Percentiles rank a stretch among this genome's conserved stretches.
phyloP scores from a whole-genome alignment of 23 red algal species.

The Gracilaria caudata region DNA sequence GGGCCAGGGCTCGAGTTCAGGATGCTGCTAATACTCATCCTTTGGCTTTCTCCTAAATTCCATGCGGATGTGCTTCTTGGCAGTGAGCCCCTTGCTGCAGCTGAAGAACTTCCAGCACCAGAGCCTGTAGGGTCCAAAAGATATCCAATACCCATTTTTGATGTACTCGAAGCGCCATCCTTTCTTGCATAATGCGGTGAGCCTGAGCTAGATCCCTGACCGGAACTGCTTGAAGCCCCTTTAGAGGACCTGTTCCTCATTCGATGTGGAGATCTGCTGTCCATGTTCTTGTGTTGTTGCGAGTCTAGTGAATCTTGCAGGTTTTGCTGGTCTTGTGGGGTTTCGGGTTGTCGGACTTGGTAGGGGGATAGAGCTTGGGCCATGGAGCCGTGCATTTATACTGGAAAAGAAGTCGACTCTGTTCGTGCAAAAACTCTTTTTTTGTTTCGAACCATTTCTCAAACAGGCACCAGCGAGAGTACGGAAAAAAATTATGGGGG shows the following conservation, averaged over 20 bases:
- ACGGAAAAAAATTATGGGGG: too few relatives aligned
- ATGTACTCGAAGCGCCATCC: not conserved
- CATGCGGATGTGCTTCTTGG: conserved; percentile 2
- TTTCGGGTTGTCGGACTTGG: too few relatives aligned
- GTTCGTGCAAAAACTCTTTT: too few relatives aligned
- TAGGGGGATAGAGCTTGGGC: too few relatives aligned
- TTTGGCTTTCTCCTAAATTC: not conserved
- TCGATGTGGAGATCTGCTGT: not conserved
- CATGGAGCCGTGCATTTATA: too few relatives aligned
- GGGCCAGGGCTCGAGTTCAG: not conserved
- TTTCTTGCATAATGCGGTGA: not conserved
- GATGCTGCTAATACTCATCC: not conserved
- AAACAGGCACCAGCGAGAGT: too few relatives aligned
- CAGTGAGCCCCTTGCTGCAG: not conserved
- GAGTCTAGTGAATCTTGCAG: too few relatives aligned
- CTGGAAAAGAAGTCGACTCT: too few relatives aligned
- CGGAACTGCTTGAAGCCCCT: not conserved
- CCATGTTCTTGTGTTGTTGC: not conserved
- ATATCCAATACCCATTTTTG: conserved; percentile 23
- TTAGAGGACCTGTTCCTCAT: not conserved
- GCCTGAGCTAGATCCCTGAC: not conserved
- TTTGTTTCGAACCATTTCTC: too few relatives aligned
- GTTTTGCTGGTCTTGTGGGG: too few relatives aligned
- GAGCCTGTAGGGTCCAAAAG: not conserved
- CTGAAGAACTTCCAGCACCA: not conserved